Evolutionary conservation across 1,139 yeast species (phyloP), one percentile per base, ranked within the genome.

Genomic region (Meyerozyma sp.): DNA sequence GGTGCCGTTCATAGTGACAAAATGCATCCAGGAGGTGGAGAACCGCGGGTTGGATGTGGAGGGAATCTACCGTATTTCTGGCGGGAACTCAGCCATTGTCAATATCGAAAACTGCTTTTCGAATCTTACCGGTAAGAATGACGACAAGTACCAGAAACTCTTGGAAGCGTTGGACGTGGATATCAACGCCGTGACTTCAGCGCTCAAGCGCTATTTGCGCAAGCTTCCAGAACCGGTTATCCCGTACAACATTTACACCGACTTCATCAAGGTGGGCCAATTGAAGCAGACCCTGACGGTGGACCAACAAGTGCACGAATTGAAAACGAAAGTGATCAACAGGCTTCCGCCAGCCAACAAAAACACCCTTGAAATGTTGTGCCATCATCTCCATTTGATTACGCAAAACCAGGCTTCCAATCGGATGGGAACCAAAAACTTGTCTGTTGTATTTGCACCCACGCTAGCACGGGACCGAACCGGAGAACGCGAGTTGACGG

Each of bases 371-470:
- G 68, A 65, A 43, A 54, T 66, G 39, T 65, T 93, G 32, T 69
- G 86, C 45, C 68, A 69, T 44, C 98, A 93, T 66, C 70, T 93
- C 51, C 70, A 75, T 39, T 65, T 75, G 48, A 78, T 87, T 27
- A 74, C 75, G 42, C 62, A 68, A 8, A 67, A 70, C 57, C 69
- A 76, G 36, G 61, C 63, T 14, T 59, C 65, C 35, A 87, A 85
- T 56, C 72, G 87, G 60, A 93, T 93, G 99, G 87, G 79, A 28
- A 69, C 78, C 51, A 81, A 82, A 60, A 90, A 94, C 56, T 65
- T 94, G 46, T 85, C 96, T 1, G 93, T 94, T 41, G 96, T 93
- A 14, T 93, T 93, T 72, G 96, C 98, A 0, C 98, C 99, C 1
- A 90, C 98, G 3, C 68, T 93, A 42, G 86, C 90, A 0, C 73